Evolutionary conservation across 768 basidiomycete species (phyloP).

Genomic region (Dendrothele bispora): DNA sequence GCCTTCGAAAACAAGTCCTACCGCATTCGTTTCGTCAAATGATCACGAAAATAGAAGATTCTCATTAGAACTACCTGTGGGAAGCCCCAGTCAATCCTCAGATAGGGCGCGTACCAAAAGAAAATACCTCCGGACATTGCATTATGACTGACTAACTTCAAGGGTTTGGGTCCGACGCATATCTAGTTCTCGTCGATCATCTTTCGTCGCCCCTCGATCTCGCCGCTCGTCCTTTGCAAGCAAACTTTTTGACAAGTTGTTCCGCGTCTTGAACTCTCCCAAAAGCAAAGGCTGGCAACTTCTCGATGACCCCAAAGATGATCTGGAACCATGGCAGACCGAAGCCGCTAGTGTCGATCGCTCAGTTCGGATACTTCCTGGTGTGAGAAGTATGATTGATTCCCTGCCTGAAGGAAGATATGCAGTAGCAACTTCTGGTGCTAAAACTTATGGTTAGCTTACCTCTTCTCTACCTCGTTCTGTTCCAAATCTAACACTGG

Average conservation of each 20-base stretch:
- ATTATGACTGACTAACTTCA: too few relatives aligned
- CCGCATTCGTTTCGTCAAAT: too few relatives aligned
- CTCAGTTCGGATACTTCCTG: conserved; percentile 68
- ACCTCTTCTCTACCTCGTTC: conserved; percentile 2
- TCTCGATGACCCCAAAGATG: conserved; percentile 27
- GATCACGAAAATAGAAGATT: too few relatives aligned
- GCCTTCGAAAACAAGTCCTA: too few relatives aligned
- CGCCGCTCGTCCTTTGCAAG: conserved; percentile 51
- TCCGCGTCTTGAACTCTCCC: conserved; percentile 33
- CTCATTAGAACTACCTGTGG: too few relatives aligned
- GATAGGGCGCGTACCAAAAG: too few relatives aligned
- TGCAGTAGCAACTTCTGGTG: conserved; percentile 73
- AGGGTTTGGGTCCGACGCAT: too few relatives aligned
- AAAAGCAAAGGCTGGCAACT: conserved; percentile 7
- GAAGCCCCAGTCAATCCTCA: too few relatives aligned
- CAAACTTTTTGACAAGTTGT: conserved; percentile 39
- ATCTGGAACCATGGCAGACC: conserved; percentile 49
- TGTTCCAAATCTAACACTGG: neutral
- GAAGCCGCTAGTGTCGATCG: conserved; percentile 58
- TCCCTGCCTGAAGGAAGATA: conserved; percentile 63
- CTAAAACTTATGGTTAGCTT: conserved; percentile 61
- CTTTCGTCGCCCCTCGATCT: conserved; percentile 30
- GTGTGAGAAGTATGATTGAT: conserved; percentile 62
- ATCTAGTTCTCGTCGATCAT: conserved; percentile 45
- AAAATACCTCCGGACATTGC: too few relatives aligned